These are phyloP conservation scores for Sporothrix schenckii DNA, from an alignment of 2,329 filamentous ascomycete genomes.

Conservation along the genomic window DNA sequence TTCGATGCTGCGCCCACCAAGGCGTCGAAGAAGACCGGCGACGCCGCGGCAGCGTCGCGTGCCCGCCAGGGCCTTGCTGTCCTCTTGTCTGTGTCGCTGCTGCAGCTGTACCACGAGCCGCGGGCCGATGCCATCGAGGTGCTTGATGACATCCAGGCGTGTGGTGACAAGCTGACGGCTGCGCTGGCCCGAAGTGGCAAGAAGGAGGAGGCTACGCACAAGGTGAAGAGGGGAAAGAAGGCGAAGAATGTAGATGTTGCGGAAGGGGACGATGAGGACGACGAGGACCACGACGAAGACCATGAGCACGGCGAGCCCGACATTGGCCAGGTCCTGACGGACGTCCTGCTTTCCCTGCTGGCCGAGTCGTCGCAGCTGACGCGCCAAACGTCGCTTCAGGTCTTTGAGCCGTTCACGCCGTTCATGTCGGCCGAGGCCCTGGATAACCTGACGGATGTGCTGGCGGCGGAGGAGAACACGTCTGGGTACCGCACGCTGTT, in stretches of 20 bases:
- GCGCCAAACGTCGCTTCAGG: slow-evolving; percentile 82
- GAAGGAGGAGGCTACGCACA: not conserved
- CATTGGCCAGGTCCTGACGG: slow-evolving; percentile 73
- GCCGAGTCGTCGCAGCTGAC: slow-evolving; percentile 83
- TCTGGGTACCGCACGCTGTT: slow-evolving; percentile 88
- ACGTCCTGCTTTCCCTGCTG: slow-evolving; percentile 87
- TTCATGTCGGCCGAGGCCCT: slow-evolving; percentile 75
- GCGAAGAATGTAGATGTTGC: slow-evolving; percentile 39
- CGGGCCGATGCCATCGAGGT: slow-evolving; percentile 83
- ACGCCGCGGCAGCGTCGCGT: slow-evolving; percentile 43
- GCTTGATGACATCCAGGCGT: slow-evolving; percentile 77
- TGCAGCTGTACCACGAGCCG: slow-evolving; percentile 82
- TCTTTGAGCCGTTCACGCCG: slow-evolving; percentile 79
- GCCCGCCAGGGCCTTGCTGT: slow-evolving; percentile 70
- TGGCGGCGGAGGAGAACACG: slow-evolving; percentile 77
- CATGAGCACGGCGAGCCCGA: slow-evolving; percentile 42
- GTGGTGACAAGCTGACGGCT: slow-evolving; percentile 66
- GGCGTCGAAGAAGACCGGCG: slow-evolving; percentile 31
- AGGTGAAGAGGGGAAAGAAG: slow-evolving; percentile 47
- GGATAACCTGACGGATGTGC: slow-evolving; percentile 65
- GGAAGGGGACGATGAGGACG: not conserved
- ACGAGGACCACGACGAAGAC: not conserved
- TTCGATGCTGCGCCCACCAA: slow-evolving; percentile 43
- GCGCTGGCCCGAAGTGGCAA: slow-evolving; percentile 39
- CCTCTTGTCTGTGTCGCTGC: slow-evolving; percentile 78